These are phyloP conservation scores for Talaromyces verruculosus DNA, from an alignment of 2,329 filamentous ascomycete species.

Conservation along the genomic window DNA sequence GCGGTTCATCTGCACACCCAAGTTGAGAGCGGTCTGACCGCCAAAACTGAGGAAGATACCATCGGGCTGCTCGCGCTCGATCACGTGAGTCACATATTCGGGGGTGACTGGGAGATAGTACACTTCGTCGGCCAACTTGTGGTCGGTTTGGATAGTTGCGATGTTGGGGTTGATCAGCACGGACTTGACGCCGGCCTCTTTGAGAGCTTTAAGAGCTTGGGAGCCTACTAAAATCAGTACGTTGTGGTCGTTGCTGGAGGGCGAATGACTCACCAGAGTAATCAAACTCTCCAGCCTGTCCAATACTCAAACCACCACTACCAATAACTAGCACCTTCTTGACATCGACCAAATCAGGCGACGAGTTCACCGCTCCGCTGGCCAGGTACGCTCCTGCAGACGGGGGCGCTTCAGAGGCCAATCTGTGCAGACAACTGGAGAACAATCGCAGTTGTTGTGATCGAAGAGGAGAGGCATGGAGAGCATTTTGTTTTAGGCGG, in stretches of 20 bases:
- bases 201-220: slow-evolving; percentile 93
- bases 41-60: slow-evolving; percentile 97
- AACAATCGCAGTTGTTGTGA: slow-evolving; percentile 47
- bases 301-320: slow-evolving; percentile 91
- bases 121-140: slow-evolving; percentile 92
- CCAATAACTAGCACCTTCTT: slow-evolving; percentile 98
- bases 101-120: slow-evolving; percentile 98
- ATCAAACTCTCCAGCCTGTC: slow-evolving; percentile 96
- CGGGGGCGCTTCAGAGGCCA: slow-evolving; percentile 60
- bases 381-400: slow-evolving; percentile 84
- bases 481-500: slow-evolving; percentile 13
- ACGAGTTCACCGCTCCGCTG: slow-evolving; percentile 78
- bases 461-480: slow-evolving; percentile 36
- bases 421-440: slow-evolving; percentile 41
- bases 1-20: slow-evolving; percentile 96
- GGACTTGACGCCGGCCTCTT: slow-evolving; percentile 87
- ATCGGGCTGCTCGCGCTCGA: slow-evolving; percentile 92
- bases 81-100: slow-evolving; percentile 96
- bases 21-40: slow-evolving; percentile 93
- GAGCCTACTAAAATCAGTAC: slow-evolving; percentile 61
- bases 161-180: slow-evolving; percentile 98
- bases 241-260: background rate
- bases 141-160: slow-evolving; percentile 95
- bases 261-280: slow-evolving; percentile 70
- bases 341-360: slow-evolving; percentile 76